phyloP scores from a whole-genome alignment of 106 monocot species.

The Platanthera guangdongensis region DNA sequence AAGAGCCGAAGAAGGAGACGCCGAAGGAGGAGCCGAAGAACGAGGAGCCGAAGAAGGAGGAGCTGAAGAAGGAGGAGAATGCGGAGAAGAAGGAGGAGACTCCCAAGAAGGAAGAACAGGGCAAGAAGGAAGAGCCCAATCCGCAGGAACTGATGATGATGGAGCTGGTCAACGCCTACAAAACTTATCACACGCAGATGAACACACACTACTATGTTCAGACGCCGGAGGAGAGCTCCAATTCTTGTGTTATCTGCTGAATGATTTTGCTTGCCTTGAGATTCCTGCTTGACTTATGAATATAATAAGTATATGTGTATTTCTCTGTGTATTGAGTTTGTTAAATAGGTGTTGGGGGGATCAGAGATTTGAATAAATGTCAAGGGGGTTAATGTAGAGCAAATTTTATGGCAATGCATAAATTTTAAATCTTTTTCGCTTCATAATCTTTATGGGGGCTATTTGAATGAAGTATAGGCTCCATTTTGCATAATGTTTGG shows the following conservation, averaged over 20 bases:
- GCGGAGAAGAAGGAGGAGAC: constrained; percentile 14
- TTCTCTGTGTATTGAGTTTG: background rate
- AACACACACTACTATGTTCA: constrained; percentile 10
- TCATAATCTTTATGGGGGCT: no score
- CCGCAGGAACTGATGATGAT: constrained; percentile 2
- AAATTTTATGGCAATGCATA: background rate
- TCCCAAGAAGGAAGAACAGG: background rate
- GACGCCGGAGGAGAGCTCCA: constrained; percentile 1
- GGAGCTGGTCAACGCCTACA: constrained; percentile 15
- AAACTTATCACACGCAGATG: constrained; percentile 3
- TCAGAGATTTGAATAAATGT: constrained; percentile 2
- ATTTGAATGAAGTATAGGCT: no score
- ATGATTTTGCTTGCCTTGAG: background rate
- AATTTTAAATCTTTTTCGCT: no score
- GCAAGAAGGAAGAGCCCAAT: constrained; percentile 6
- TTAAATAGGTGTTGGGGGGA: background rate
- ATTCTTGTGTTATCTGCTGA: constrained; percentile 7
- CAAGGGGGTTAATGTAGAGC: background rate
- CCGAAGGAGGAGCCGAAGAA: constrained; percentile 8
- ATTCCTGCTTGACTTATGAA: background rate
- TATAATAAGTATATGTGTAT: background rate
- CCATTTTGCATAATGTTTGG: no score
- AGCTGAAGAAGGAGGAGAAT: constrained; percentile 16
- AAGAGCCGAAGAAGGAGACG: constrained; percentile 10
- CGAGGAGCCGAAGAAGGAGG: constrained; percentile 19